Base-by-base conservation (phyloP, 129 eudicot genomes). In the Flaveria robusta region DNA sequence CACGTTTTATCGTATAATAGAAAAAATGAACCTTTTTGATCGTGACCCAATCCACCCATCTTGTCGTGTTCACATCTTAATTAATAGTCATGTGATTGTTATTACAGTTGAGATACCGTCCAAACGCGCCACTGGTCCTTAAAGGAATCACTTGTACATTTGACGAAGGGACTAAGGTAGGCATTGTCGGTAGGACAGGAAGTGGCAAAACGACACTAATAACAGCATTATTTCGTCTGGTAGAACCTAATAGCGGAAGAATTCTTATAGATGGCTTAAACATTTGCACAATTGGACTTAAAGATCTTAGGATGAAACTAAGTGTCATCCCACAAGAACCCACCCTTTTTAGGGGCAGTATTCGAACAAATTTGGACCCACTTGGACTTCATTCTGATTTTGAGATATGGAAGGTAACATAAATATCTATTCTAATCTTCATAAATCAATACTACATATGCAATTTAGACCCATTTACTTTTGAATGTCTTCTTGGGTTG, bases 271-370 rank as follows among this genome's bases (percentile, higher is more conserved):
- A 92, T 64, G 91, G 87, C 10, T 24, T 89, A 49, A 90, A 89
- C 66, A 88, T 92, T 12, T 88, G 90, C 74, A 43, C 89, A 10
- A 88, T 90, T 5, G 92, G 98, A 18, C 87, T 92, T 13, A 86
- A 82, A 81, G 98, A 92, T 83, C 86, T 92, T 26, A 74, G 98
- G 69, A 77, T 80, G 82, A 92, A 92, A 26, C 86, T 92, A 43
- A 90, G 96, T 68, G 86, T 93, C 68, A 93, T 90, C 81, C 98
- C 98, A 24, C 96, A 93, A 78, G 98, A 93, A 47, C 98, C 98
- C 66, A 90, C 95, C 11, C 96, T 93, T 60, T 93, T 93, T 70
- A 80, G 68, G 46, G 96, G 97, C 1, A 89, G 89, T n/a, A 75
- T 92, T 27, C 81, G 92, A 68, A 81, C 96, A 55, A 92, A 92